Evolutionary conservation across 2,329 filamentous ascomycete genomes (phyloP), one percentile per base, ranked within the genome.

Genomic region (Colletotrichum gigasporum): DNA sequence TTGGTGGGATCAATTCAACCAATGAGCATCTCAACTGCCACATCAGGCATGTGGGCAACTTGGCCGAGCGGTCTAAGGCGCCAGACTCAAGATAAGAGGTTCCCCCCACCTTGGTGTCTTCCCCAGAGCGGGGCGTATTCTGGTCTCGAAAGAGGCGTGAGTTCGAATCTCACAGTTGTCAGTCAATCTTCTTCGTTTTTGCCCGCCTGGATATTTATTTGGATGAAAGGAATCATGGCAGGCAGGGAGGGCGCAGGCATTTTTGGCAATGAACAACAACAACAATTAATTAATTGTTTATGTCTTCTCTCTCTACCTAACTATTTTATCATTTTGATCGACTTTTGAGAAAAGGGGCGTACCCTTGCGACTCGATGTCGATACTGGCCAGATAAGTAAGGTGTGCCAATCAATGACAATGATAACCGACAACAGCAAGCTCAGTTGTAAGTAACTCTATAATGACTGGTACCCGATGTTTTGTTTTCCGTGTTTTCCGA

Each of bases 41-140:
- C 45, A 56, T 35, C 14, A 18, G 39, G 41, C 39, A 56, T 56
- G 53, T 56, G 53, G 53, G 53, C 53, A 56, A 56, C 42, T 45
- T 56, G 53, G 53, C 53, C 41, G 53, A 56, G 53, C 53, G 41
- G 53, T 56, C 53, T 56, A 56, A 56, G 53, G 53, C 53, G 53
- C 53, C 53, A 56, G 53, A 56, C 53, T 56, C 53, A 56, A 56
- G 53, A 16, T 9, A 39, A 24, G 32, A n/a, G 32, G 34, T 39
- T 39, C 4, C n/a, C n/a, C n/a, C 2, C 20, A 52, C 53, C 10
- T 39, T 35, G 20, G 30, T 10, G 5, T 47, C 11, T 28, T 56
- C 30, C 53, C 30, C 41, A 9, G 9, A 37, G 6, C 11, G 30
- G 53, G 42, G 30, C 22, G 53, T 34, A 54, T 56, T 56, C 53